Percentiles rank a stretch among this genome's conserved stretches.
Conservation (phyloP, 1,139 yeast species). For the Candida tetrigidarum region DNA sequence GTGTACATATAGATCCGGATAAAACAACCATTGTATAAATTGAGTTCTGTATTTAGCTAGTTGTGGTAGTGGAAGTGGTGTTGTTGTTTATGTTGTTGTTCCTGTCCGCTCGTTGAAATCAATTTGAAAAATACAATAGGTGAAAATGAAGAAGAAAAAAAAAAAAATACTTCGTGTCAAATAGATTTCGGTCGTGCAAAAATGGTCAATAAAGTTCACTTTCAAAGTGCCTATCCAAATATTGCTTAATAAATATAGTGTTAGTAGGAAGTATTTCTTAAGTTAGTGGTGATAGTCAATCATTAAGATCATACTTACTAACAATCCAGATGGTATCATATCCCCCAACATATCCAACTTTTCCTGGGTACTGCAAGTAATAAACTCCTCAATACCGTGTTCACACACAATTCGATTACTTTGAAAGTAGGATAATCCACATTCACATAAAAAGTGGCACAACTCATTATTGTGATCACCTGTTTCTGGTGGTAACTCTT, state of each 20-base stretch:
- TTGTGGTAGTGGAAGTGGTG: neutral
- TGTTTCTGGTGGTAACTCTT: slow-evolving; percentile 2
- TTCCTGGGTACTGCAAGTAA: slow-evolving; percentile 6
- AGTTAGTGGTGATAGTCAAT: too few relatives aligned
- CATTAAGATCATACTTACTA: slow-evolving; percentile 10
- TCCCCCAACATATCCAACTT: slow-evolving; percentile 10
- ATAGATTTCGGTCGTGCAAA: slow-evolving; percentile 12
- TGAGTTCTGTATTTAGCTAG: neutral
- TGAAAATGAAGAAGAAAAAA: slow-evolving; percentile 1
- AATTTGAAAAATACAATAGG: slow-evolving; percentile 4
- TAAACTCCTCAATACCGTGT: slow-evolving; percentile 10
- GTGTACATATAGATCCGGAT: slow-evolving; percentile 95
- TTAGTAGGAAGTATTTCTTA: slow-evolving; percentile 10
- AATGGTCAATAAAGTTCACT: slow-evolving; percentile 7
- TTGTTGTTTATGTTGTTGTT: slow-evolving; percentile 7
- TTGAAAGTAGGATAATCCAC: slow-evolving; percentile 18
- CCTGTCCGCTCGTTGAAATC: too few relatives aligned
- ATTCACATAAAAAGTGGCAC: slow-evolving; percentile 13
- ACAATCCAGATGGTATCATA: slow-evolving; percentile 10
- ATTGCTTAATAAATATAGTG: slow-evolving; percentile 5
- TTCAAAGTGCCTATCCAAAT: slow-evolving; percentile 11
- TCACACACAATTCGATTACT: slow-evolving; percentile 9
- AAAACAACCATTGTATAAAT: slow-evolving; percentile 49
- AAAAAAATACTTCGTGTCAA: slow-evolving; percentile 13
- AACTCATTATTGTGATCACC: slow-evolving; percentile 4